Conservation (phyloP, 1,284 basidiomycete species). For the Ustilago lituana region DNA sequence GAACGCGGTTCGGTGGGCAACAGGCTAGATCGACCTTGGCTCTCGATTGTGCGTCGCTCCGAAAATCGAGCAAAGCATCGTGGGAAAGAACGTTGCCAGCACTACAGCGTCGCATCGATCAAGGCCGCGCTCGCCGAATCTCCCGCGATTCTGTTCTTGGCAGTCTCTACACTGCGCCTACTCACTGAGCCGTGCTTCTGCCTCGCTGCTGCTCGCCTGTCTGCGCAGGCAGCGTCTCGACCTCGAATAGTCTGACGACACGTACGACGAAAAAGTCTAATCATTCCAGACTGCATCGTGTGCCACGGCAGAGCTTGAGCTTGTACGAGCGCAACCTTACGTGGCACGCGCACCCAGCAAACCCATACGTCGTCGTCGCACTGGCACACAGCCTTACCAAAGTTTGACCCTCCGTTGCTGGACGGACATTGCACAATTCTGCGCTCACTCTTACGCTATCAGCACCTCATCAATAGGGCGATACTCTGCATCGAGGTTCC, state of each 20-base stretch:
- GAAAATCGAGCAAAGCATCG: slow-evolving; percentile 18
- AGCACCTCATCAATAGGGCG: slow-evolving; percentile 5
- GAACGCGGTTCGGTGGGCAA: slow-evolving; percentile 1
- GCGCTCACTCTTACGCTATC: neutral
- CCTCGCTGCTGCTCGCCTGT: neutral
- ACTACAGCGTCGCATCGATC: slow-evolving; percentile 3
- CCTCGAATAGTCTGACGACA: slow-evolving; percentile 14
- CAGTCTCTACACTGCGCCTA: slow-evolving; percentile 3
- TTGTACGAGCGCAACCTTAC: slow-evolving; percentile 15
- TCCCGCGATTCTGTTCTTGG: neutral
- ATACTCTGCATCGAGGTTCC: slow-evolving; percentile 9
- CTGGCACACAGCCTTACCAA: neutral
- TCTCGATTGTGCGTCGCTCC: slow-evolving; percentile 20
- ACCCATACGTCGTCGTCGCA: slow-evolving; percentile 3
- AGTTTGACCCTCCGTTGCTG: slow-evolving; percentile 1
- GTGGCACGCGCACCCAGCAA: slow-evolving; percentile 6
- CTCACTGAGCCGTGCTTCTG: neutral
- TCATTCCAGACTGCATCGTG: slow-evolving; percentile 3
- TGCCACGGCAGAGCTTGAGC: slow-evolving; percentile 16
- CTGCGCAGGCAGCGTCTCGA: slow-evolving; percentile 10
- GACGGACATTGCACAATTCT: neutral
- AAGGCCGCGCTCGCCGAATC: slow-evolving; percentile 23
- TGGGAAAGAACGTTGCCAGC: slow-evolving; percentile 25
- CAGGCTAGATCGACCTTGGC: too few relatives aligned
- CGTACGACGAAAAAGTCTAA: slow-evolving; percentile 11